Evolutionary conservation across 2,329 filamentous ascomycete genomes (phyloP).

Genomic region (Fusarium penzigii): DNA sequence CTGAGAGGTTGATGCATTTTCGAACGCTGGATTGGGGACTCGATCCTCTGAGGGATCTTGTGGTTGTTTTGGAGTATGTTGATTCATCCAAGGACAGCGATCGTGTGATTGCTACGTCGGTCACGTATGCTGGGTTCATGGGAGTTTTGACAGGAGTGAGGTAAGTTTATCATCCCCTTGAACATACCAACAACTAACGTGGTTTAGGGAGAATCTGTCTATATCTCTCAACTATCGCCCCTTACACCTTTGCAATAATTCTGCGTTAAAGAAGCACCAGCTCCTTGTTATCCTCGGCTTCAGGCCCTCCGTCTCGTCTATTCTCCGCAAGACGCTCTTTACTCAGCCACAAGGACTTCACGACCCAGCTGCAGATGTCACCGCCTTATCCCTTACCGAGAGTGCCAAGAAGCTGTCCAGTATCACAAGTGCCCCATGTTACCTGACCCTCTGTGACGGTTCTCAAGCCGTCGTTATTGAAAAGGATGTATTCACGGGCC

Average conservation of each 20-base stretch:
- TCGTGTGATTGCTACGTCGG: slow-evolving; percentile 44
- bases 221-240: slow-evolving; percentile 12
- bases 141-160: slow-evolving; percentile 52
- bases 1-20: slow-evolving; percentile 49
- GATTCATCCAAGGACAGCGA: slow-evolving; percentile 24
- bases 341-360: background rate
- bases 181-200: background rate
- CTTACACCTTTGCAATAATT: slow-evolving; percentile 6
- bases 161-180: slow-evolving; percentile 27
- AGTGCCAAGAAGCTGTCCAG: background rate
- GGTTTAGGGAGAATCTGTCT: background rate
- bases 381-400: background rate
- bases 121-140: slow-evolving; percentile 54
- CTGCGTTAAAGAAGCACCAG: slow-evolving; percentile 5
- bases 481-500: slow-evolving; percentile 32
- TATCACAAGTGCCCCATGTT: slow-evolving; percentile 4
- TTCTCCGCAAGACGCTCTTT: slow-evolving; percentile 5
- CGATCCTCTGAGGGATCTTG: slow-evolving; percentile 10
- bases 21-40: slow-evolving; percentile 36
- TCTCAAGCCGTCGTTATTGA: slow-evolving; percentile 8
- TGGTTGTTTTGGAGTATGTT: slow-evolving; percentile 11
- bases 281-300: slow-evolving; percentile 7
- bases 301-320: slow-evolving; percentile 8
- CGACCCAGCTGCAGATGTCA: background rate
- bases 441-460: slow-evolving; percentile 10